phyloP scores from a whole-genome alignment of 2,329 filamentous ascomycete species.

The Penicillium brasilianum region DNA sequence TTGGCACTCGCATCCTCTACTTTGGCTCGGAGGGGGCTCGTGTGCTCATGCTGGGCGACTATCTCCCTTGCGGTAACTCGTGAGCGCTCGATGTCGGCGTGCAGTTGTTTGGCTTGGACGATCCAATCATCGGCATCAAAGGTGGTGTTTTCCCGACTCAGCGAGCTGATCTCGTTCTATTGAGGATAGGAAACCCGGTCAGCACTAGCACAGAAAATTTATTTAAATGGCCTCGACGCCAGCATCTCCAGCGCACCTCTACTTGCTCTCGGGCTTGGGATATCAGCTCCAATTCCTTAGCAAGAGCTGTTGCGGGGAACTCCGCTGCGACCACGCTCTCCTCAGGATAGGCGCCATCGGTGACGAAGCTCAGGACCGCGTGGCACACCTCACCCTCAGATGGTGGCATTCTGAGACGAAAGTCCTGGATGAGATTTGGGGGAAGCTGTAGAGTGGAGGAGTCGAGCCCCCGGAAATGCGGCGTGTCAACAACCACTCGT shows the following conservation, averaged over 20 bases:
- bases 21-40: slow-evolving; percentile 65
- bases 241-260: slow-evolving; percentile 49
- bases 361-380: slow-evolving; percentile 68
- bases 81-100: slow-evolving; percentile 82
- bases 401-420: slow-evolving; percentile 40
- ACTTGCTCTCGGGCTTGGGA: slow-evolving; percentile 58
- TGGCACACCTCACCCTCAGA: slow-evolving; percentile 56
- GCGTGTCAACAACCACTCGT: slow-evolving; percentile 34
- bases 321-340: slow-evolving; percentile 61
- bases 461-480: slow-evolving; percentile 11
- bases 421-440: slow-evolving; percentile 14
- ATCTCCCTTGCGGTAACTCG: slow-evolving; percentile 81
- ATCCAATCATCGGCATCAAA: slow-evolving; percentile 87
- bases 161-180: slow-evolving; percentile 72
- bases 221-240: background rate
- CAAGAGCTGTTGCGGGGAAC: slow-evolving; percentile 55
- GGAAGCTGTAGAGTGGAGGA: background rate
- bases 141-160: slow-evolving; percentile 77
- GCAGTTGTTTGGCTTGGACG: slow-evolving; percentile 78
- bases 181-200: slow-evolving; percentile 13
- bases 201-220: background rate
- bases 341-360: slow-evolving; percentile 61
- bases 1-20: slow-evolving; percentile 66
- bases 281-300: slow-evolving; percentile 57
- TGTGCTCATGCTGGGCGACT: slow-evolving; percentile 73